Percentiles rank a stretch among this genome's conserved stretches.
phyloP scores from a whole-genome alignment of 2,329 filamentous ascomycete genomes.

The Aspergillus tamarii region DNA sequence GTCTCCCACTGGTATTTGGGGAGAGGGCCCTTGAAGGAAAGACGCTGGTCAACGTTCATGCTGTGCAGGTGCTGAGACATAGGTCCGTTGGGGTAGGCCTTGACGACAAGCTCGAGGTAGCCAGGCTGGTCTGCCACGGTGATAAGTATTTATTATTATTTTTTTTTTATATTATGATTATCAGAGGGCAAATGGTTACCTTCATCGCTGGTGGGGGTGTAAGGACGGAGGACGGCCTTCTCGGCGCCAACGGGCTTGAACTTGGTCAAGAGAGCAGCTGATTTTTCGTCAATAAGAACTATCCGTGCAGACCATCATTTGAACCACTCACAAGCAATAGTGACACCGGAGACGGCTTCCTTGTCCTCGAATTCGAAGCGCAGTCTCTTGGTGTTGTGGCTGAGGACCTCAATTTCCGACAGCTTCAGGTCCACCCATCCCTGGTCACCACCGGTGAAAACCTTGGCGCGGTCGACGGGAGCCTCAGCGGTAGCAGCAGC shows the following conservation, averaged over 20 bases:
- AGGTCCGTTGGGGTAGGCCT: constrained; percentile 84
- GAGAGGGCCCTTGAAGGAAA: constrained; percentile 93
- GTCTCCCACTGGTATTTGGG: constrained; percentile 87
- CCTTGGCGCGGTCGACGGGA: constrained; percentile 48
- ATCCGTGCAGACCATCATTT: background rate
- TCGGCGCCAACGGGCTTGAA: constrained; percentile 80
- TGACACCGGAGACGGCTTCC: constrained; percentile 81
- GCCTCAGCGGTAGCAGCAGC: constrained; percentile 34
- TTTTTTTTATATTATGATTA: background rate
- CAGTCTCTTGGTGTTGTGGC: constrained; percentile 93
- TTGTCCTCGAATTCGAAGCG: constrained; percentile 84
- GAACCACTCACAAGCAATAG: constrained; percentile 67
- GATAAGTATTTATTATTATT: background rate
- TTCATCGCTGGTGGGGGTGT: constrained; percentile 90
- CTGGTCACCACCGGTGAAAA: constrained; percentile 84
- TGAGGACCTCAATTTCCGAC: constrained; percentile 75
- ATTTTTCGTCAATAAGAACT: constrained; percentile 9
- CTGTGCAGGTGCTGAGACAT: constrained; percentile 91
- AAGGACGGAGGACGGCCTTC: constrained; percentile 87
- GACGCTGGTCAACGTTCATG: constrained; percentile 77
- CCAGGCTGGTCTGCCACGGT: constrained; percentile 66
- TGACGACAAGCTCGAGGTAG: constrained; percentile 85
- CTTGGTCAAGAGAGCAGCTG: constrained; percentile 82
- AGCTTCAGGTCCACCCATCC: constrained; percentile 84
- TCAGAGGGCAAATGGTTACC: constrained; percentile 46